Conservation (phyloP, 345 rosid species). For the Microcos paniculata region DNA sequence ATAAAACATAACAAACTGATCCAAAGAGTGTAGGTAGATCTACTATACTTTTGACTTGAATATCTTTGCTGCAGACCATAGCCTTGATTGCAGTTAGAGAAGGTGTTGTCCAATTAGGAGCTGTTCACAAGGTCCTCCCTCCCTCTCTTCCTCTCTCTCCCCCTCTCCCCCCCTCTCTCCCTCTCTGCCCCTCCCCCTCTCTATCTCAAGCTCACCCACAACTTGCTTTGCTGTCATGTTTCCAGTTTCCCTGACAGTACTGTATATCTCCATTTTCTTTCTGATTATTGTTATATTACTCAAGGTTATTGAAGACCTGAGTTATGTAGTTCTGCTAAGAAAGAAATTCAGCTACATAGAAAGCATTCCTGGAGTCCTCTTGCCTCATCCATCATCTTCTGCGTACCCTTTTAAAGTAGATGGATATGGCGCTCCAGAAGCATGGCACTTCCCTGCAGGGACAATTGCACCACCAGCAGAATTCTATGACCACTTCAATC, state of each 20-base stretch:
- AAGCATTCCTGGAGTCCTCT: constrained; percentile 87
- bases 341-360: constrained; percentile 91
- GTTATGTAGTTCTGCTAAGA: constrained; percentile 72
- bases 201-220: neutral
- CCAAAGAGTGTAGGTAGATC: constrained; percentile 5
- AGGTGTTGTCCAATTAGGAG: constrained; percentile 96
- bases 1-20: constrained; percentile 13
- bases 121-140: constrained; percentile 68
- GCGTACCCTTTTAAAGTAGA: constrained; percentile 55
- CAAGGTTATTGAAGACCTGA: constrained; percentile 84
- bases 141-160: constrained; percentile 9
- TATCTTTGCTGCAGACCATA: constrained; percentile 64
- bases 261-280: neutral
- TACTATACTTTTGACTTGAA: neutral
- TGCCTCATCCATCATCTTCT: constrained; percentile 91
- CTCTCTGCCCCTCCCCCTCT: too few species aligned
- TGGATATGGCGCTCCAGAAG: constrained; percentile 36
- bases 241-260: neutral
- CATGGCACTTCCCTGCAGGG: constrained; percentile 58
- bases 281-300: neutral
- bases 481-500: constrained; percentile 44
- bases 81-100: constrained; percentile 94
- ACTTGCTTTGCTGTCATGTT: neutral
- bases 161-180: too few species aligned
- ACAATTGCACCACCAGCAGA: constrained; percentile 36